Evolutionary conservation across 1,284 basidiomycete genomes (phyloP).

Genomic region (Fistulina hepatica): DNA sequence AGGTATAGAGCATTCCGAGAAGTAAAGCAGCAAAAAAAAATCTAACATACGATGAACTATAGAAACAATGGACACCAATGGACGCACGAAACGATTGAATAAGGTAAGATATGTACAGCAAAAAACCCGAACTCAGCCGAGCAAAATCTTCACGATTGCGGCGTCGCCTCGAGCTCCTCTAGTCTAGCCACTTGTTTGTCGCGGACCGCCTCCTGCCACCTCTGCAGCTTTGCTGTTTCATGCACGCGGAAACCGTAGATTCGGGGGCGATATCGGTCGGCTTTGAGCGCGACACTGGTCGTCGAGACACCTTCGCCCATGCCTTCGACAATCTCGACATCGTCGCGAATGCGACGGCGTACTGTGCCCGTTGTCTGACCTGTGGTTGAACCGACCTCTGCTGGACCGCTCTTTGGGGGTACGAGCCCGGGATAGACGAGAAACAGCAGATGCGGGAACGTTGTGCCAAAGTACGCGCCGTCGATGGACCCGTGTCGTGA

Average conservation of each 20-base stretch:
- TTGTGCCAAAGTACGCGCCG: conserved; percentile 94
- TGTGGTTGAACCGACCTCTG: conserved; percentile 31
- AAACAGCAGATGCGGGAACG: conserved; percentile 91
- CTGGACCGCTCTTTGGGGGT: conserved; percentile 65
- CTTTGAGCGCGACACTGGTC: conserved; percentile 72
- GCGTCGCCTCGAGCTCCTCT: conserved; percentile 32
- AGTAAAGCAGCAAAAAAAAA: too few relatives aligned
- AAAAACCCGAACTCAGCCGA: too few relatives aligned
- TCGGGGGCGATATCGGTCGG: conserved; percentile 79
- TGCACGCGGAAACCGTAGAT: conserved; percentile 94
- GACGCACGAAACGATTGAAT: too few relatives aligned
- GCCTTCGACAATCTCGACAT: conserved; percentile 26
- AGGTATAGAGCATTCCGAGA: too few relatives aligned
- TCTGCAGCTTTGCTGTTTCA: conserved; percentile 83
- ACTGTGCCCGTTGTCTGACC: conserved; percentile 35
- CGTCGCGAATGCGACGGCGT: not conserved
- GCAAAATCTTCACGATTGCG: not conserved
- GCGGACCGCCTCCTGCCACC: conserved; percentile 87
- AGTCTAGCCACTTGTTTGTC: conserved; percentile 50
- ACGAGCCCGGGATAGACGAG: conserved; percentile 90
- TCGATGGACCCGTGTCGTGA: conserved; percentile 92
- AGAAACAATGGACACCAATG: too few relatives aligned
- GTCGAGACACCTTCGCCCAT: conserved; percentile 60
- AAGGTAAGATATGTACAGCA: too few relatives aligned
- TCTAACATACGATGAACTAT: too few relatives aligned